Evolutionary conservation across 225 moss, liverwort and hornwort genomes (phyloP), one percentile per base, ranked within the genome.

Genomic region (Ulota crispa): DNA sequence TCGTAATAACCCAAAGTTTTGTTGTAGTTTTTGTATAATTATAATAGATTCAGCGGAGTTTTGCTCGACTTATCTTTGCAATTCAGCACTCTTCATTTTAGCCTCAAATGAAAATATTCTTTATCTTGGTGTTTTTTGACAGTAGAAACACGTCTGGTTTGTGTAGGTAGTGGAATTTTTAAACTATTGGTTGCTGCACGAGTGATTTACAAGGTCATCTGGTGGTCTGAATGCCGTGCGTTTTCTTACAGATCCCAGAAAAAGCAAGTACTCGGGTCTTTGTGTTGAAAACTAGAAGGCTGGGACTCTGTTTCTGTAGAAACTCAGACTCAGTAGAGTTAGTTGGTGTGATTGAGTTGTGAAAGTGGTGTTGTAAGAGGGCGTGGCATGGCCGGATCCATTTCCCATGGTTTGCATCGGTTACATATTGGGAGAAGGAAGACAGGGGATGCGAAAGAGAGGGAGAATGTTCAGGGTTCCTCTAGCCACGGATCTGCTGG

Each of bases 391-490:
- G 83, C 89, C 75, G 83, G 87, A 75, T 83, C 78, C 28, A 75
- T 89, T 68, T 89, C 89, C 30, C 87, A 85, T 37, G 81, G 85
- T 54, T 78, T 89, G 74, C 81, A 87, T 78, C 80, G 85, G 78
- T 85, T 89, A 43, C 83, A 87, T 60, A 55, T 87, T 43, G 89
- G 87, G 74, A 85, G 85, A 53, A 86, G 37, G 82, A 87, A 85
- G 73, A 23, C 89, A 31, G 67, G 59, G 63, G 89, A 82, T 68
- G 57, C 72, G 9, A 53, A 42, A 26, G 78, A 64, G 30, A 80
- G 77, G 20, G 89, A 69, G 28, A 73, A 20, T 74, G 59, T 19
- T 61, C 79, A 20, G 42, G 80, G 75, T 68, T 64, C 80, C 32
- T 37, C 60, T 62, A 70, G 23, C 56, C 68, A 75, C 54, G 81